A percentile compares a stretch with the other conserved stretches of the same genome.
phyloP scores from a whole-genome alignment of 352 stramenopile species.

The Globisporangium cederbergense region DNA sequence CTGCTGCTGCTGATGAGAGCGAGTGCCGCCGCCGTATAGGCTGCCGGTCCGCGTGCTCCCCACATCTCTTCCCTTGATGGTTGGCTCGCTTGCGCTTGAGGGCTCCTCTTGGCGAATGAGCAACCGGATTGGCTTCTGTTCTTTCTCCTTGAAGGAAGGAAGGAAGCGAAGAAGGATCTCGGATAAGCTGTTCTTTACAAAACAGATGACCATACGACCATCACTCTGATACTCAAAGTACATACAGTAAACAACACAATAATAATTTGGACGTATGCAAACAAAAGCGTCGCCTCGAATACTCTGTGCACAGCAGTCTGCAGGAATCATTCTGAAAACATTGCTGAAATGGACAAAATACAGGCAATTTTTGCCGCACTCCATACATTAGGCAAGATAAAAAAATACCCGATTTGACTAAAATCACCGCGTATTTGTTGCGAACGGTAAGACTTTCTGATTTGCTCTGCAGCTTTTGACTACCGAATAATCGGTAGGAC shows the following conservation, averaged over 20 bases:
- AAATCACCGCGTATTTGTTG: no score
- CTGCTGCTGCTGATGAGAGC: background rate
- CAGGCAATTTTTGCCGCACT: no score
- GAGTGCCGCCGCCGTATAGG: conserved; percentile 2
- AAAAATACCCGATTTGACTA: no score
- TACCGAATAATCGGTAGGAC: background rate
- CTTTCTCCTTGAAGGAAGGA: no score
- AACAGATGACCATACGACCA: background rate
- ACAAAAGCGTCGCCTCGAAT: no score
- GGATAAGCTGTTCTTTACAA: background rate
- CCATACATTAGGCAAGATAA: background rate
- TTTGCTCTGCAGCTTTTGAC: background rate
- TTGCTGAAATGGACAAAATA: no score
- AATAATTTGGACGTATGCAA: no score
- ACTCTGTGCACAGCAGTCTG: no score
- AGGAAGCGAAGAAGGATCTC: background rate
- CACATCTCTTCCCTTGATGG: conserved; percentile 35
- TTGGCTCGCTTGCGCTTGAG: background rate
- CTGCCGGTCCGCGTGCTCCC: conserved; percentile 8
- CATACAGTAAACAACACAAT: no score
- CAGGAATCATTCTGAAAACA: no score
- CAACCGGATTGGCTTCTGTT: no score
- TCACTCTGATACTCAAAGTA: no score
- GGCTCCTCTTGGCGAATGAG: background rate
- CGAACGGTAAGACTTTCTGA: background rate